phyloP scores from a whole-genome alignment of 1,139 yeast species.

The Taphrina communis region DNA sequence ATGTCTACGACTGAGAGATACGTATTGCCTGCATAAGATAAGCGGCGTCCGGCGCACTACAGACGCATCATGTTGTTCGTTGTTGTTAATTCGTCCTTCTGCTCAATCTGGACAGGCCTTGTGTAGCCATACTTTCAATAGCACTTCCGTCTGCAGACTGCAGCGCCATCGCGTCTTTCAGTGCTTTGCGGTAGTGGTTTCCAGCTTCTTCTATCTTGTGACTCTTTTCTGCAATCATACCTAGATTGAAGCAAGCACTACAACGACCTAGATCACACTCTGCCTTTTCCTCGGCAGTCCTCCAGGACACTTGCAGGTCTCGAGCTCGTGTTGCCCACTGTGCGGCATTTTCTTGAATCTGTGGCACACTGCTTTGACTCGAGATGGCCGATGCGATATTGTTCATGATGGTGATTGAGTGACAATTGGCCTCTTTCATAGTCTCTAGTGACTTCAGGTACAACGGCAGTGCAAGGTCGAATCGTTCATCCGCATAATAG shows the following conservation, averaged over 20 bases:
- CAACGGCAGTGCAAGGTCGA: conserved; percentile 28
- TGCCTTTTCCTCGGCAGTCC: conserved; percentile 16
- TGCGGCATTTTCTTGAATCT: conserved; percentile 33
- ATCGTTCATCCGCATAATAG: conserved; percentile 16
- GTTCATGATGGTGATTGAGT: conserved; percentile 32
- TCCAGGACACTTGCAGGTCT: conserved; percentile 19
- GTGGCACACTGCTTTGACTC: conserved; percentile 8
- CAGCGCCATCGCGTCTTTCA: not conserved
- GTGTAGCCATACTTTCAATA: conserved; percentile 5
- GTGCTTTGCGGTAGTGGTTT: conserved; percentile 2
- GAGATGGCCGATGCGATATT: conserved; percentile 36
- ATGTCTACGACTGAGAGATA: too few species aligned
- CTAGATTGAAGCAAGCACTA: conserved; percentile 32
- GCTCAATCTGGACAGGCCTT: conserved; percentile 3
- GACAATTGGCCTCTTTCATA: conserved; percentile 12
- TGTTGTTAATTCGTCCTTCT: not conserved
- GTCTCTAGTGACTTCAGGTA: conserved; percentile 32
- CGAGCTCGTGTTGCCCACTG: conserved; percentile 31
- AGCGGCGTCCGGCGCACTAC: too few species aligned
- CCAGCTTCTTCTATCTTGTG: conserved; percentile 16
- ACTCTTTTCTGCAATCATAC: conserved; percentile 26
- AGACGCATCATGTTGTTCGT: not conserved
- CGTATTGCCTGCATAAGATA: too few species aligned
- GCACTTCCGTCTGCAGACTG: conserved; percentile 9
- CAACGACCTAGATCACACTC: conserved; percentile 34